Base-by-base conservation (phyloP, 257 asterid species). In the Vinca minor region DNA sequence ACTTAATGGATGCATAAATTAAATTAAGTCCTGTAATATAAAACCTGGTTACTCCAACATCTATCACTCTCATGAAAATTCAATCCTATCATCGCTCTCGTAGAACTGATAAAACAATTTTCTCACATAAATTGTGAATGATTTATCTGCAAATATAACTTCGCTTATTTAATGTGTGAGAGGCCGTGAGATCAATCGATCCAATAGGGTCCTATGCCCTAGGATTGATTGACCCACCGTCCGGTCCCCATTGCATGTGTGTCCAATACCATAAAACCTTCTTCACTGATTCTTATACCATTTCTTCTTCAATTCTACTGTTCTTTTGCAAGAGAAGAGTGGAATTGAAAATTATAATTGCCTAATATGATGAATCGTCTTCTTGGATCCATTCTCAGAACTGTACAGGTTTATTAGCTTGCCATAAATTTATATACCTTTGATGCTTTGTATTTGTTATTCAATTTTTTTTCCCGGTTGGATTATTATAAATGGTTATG, bases 321-420 rank as follows among this genome's bases (percentile, higher is more conserved):
- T 4, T 3, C 5, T n/a, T 13, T 14, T 15, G 39, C 21, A 55
- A 55, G 21, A 15, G 39, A 29, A 17, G 23, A 54, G 57, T 46
- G 31, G 23, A n/a, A n/a, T n/a, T n/a, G 38, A 69, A 8, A 21
- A 20, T 59, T 2, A 28, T 1, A 28, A 57, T 67, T 76, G 72
- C 69, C 73, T 23, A 32, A 63, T 9, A 20, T 35, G 66, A 74
- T 84, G 76, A 76, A 70, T 71, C 89, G 91, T 67, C 82, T 85
- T 32, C 56, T 82, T 66, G 74, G 77, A 71, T 79, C 79, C 57
- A 59, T 77, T 57, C 77, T 80, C 66, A 74, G 77, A 78, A 75
- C 69, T 21, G 74, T 81, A 66, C 78, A 82, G 90, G 93, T 85
- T 53, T 49, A 2, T 38, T 8, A n/a, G 49, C 49, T 61, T 44